Evolutionary conservation across 2,329 filamentous ascomycete genomes (phyloP).

Genomic region (Bipolaris cookei): DNA sequence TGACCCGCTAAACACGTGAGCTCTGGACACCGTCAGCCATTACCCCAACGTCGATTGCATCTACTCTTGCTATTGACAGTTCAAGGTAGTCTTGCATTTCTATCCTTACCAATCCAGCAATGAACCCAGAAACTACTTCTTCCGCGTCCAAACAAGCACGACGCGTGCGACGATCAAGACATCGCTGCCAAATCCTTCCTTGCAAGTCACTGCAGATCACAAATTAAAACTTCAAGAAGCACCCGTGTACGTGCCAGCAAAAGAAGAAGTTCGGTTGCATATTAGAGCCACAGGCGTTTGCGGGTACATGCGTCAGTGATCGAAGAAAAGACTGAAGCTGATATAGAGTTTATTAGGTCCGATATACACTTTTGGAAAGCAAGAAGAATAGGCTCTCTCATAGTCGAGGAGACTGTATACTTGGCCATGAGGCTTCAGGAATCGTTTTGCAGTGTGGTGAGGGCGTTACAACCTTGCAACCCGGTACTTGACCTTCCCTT

Average conservation of each 20-base stretch:
- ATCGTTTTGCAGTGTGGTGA: constrained; percentile 64
- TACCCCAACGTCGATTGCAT: not conserved
- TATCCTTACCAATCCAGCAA: constrained; percentile 9
- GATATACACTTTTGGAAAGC: constrained; percentile 73
- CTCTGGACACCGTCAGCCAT: not conserved
- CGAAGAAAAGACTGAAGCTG: not conserved
- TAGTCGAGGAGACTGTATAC: constrained; percentile 67
- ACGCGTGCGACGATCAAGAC: constrained; percentile 25
- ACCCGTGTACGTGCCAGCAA: constrained; percentile 61
- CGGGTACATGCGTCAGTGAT: constrained; percentile 53
- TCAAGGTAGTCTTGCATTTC: not conserved
- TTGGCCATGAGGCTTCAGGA: constrained; percentile 70
- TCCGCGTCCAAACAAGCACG: constrained; percentile 15
- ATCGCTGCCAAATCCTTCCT: constrained; percentile 58
- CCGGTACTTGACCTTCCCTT: constrained; percentile 38
- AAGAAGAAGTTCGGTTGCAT: constrained; percentile 64
- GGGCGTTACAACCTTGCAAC: constrained; percentile 60
- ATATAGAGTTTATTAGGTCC: constrained; percentile 52
- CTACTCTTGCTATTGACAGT: not conserved
- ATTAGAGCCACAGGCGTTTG: constrained; percentile 70
- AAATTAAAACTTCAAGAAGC: constrained; percentile 63
- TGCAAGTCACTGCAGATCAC: constrained; percentile 67
- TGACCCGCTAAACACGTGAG: constrained; percentile 7
- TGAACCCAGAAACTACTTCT: constrained; percentile 1
- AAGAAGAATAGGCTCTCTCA: constrained; percentile 67